phyloP scores from a whole-genome alignment of 768 basidiomycete species.

The Agrocybe praecox region DNA sequence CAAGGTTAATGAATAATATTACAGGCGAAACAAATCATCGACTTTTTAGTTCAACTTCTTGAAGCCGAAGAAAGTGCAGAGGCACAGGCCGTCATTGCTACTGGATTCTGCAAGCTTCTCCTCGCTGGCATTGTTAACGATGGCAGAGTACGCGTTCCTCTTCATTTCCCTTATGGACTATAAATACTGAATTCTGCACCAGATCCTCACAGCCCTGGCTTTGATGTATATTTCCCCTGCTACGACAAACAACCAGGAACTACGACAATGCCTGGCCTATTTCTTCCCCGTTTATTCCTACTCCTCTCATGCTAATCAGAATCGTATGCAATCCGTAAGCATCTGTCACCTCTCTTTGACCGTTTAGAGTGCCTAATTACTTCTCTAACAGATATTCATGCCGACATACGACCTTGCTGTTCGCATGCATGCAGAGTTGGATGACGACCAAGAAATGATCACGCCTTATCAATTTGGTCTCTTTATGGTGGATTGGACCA shows the following conservation, averaged over 20 bases:
- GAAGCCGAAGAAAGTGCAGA: conserved; percentile 72
- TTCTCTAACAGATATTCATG: conserved; percentile 61
- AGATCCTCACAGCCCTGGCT: conserved; percentile 44
- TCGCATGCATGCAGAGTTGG: conserved; percentile 60
- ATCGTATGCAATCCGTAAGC: conserved; percentile 53
- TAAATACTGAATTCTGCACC: background rate
- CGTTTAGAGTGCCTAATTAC: background rate
- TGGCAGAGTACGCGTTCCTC: conserved; percentile 51
- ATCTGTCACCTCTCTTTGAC: background rate
- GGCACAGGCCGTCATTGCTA: conserved; percentile 76
- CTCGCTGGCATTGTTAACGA: conserved; percentile 84
- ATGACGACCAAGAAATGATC: conserved; percentile 77
- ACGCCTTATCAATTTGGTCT: conserved; percentile 70
- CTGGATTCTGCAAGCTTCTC: conserved; percentile 89
- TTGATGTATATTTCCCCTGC: conserved; percentile 83
- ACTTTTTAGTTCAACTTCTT: conserved; percentile 49
- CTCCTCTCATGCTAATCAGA: conserved; percentile 80
- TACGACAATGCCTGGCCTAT: conserved; percentile 92
- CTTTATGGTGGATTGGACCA: conserved; percentile 89
- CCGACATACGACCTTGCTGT: conserved; percentile 64
- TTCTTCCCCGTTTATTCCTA: conserved; percentile 96
- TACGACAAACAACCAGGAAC: conserved; percentile 80
- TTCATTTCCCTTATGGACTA: no score
- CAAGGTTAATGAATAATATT: background rate
- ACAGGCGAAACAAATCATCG: conserved; percentile 43